Conservation (phyloP, 2,329 filamentous ascomycete species). For the Bipolaris gigantea region DNA sequence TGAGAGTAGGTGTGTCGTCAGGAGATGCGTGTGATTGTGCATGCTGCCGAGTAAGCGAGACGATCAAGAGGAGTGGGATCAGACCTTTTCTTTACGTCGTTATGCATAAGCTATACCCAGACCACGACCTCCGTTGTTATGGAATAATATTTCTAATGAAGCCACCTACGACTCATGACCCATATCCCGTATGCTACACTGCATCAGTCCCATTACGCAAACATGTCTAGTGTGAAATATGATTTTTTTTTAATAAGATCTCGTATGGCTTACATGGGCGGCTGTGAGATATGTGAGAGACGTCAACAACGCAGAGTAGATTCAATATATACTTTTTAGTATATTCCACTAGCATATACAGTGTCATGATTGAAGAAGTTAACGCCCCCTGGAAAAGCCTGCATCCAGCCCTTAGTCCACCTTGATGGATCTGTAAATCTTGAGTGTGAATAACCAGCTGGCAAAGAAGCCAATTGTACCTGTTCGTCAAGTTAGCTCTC, state of each 20-base stretch:
- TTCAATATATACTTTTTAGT: constrained; percentile 4
- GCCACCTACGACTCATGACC: too few relatives aligned
- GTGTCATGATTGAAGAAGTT: not conserved
- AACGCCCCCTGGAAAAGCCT: not conserved
- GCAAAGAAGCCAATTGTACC: constrained; percentile 95
- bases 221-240: too few relatives aligned
- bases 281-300: not conserved
- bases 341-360: not conserved
- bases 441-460: constrained; percentile 90
- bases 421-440: constrained; percentile 97
- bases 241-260: too few relatives aligned
- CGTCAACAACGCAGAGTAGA: constrained; percentile 2
- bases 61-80: too few relatives aligned
- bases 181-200: too few relatives aligned
- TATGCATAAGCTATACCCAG: not conserved
- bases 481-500: constrained; percentile 44
- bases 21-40: constrained; percentile 13
- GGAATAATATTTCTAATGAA: too few relatives aligned
- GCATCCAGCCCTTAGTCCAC: constrained; percentile 66
- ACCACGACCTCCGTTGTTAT: not conserved
- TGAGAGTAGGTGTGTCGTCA: constrained; percentile 22
- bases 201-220: too few relatives aligned
- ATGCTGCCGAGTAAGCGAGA: not conserved
- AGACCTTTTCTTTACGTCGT: not conserved
- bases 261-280: too few relatives aligned